These are phyloP conservation scores for Colletotrichum sp. DNA, from an alignment of 2,329 filamentous ascomycete genomes.

Conservation along the genomic window DNA sequence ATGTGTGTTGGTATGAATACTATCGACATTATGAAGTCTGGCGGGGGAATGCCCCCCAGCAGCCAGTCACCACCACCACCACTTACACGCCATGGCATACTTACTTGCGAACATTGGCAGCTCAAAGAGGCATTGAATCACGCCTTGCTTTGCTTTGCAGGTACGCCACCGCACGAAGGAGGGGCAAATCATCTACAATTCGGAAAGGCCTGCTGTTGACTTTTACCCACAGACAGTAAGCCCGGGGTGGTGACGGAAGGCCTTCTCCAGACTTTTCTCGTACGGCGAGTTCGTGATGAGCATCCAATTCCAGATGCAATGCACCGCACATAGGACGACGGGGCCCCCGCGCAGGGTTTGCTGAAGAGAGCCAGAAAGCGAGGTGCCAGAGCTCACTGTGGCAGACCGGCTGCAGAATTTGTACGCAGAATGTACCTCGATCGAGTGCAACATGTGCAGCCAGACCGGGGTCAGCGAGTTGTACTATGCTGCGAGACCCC, in stretches of 20 bases:
- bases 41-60: neutral
- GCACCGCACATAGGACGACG: neutral
- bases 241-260: neutral
- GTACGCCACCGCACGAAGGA: neutral
- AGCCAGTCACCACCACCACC: neutral
- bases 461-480: neutral
- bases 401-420: neutral
- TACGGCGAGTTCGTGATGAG: neutral
- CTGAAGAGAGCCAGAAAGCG: neutral
- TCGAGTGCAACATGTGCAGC: neutral
- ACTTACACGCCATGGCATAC: neutral
- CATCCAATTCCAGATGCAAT: conserved; percentile 1
- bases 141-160: neutral
- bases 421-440: neutral
- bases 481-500: neutral
- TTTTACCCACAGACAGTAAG: neutral
- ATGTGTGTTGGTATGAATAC: neutral
- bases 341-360: neutral
- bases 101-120: neutral
- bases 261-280: neutral
- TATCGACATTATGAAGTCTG: neutral
- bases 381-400: neutral
- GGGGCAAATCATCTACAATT: neutral
- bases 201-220: neutral
- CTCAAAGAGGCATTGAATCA: neutral